phyloP scores from a whole-genome alignment of 306 rosid species.

The Cicer arietinum region DNA sequence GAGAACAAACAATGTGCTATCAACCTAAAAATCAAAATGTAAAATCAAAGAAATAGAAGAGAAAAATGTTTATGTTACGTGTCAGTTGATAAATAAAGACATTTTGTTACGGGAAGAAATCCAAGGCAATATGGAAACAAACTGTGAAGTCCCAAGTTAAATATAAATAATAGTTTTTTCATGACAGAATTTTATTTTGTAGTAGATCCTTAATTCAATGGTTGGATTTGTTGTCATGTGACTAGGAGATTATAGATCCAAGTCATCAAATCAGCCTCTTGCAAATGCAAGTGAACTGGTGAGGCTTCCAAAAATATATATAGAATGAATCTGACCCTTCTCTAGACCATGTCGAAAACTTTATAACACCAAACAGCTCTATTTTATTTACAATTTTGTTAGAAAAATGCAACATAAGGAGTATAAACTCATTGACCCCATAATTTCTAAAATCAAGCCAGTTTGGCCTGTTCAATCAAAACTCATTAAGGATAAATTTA shows the following conservation, averaged over 20 bases:
- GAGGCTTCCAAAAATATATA: neutral
- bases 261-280: neutral
- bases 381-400: conserved; percentile 9
- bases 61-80: conserved; percentile 3
- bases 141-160: neutral
- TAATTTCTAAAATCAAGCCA: conserved; percentile 3
- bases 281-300: conserved; percentile 1
- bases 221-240: neutral
- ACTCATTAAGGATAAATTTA: conserved; percentile 24
- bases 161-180: neutral
- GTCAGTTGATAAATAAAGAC: conserved; percentile 26
- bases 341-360: conserved; percentile 1
- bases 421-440: conserved; percentile 2
- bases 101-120: conserved; percentile 6
- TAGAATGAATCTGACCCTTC: neutral
- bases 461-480: conserved; percentile 20
- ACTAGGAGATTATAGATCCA: neutral
- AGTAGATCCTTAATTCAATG: neutral
- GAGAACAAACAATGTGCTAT: neutral
- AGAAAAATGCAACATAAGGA: conserved; percentile 20
- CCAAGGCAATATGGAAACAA: conserved; percentile 13
- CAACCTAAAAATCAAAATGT: conserved; percentile 11
- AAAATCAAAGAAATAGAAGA: conserved; percentile 16
- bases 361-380: conserved; percentile 15
- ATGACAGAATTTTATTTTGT: neutral